These are phyloP conservation scores for Calonectria leucothoes DNA, from an alignment of 2,329 filamentous ascomycete species.

Conservation along the genomic window DNA sequence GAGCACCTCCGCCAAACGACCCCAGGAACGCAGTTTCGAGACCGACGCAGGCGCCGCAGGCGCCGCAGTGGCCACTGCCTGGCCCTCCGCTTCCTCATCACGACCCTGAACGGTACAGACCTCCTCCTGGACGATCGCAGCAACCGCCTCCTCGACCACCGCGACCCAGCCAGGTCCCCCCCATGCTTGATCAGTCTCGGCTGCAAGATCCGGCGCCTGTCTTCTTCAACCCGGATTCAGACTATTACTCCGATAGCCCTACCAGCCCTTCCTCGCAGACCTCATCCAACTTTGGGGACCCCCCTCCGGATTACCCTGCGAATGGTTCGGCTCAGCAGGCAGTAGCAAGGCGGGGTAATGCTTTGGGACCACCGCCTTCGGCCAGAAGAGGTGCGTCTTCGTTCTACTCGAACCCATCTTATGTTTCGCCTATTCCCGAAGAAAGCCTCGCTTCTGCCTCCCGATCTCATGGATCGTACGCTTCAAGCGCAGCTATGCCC, in stretches of 20 bases:
- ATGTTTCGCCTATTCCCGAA: constrained; percentile 81
- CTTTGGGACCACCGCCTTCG: constrained; percentile 70
- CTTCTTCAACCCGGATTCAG: constrained; percentile 51
- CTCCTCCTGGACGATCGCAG: constrained; percentile 61
- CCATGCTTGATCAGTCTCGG: constrained; percentile 66
- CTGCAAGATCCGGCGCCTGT: constrained; percentile 67
- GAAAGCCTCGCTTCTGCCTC: constrained; percentile 69
- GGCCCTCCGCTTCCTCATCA: constrained; percentile 50
- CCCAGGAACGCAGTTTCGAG: constrained; percentile 57
- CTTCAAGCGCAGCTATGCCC: constrained; percentile 79
- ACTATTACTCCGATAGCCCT: constrained; percentile 57
- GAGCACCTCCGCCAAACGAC: constrained; percentile 30
- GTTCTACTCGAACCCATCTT: constrained; percentile 74
- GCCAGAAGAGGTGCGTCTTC: constrained; percentile 71
- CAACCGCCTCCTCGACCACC: constrained; percentile 68
- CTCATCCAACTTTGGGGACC: constrained; percentile 65
- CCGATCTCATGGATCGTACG: constrained; percentile 72
- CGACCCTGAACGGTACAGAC: constrained; percentile 58
- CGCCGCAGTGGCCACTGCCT: constrained; percentile 66
- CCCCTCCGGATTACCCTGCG: constrained; percentile 70
- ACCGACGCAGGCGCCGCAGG: constrained; percentile 61
- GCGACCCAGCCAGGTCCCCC: constrained; percentile 69
- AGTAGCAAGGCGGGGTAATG: constrained; percentile 60
- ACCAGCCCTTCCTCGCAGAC: constrained; percentile 60
- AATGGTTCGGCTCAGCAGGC: constrained; percentile 45